phyloP scores from a whole-genome alignment of 169 alveolate species.

The Eimeria praecox region DNA sequence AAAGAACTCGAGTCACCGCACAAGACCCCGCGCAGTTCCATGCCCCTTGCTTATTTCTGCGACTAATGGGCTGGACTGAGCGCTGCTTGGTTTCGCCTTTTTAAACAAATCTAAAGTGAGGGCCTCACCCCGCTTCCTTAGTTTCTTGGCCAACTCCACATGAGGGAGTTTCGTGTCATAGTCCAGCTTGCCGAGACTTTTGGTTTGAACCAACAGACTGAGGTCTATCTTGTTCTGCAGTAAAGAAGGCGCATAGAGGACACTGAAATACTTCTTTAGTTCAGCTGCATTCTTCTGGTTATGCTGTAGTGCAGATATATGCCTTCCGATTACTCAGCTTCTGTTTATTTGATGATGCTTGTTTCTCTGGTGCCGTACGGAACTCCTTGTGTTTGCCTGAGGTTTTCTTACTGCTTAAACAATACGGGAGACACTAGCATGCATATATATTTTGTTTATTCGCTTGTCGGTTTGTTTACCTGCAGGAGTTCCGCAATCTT shows the following conservation, averaged over 20 bases:
- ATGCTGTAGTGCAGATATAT: not conserved
- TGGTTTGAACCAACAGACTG: slow-evolving; percentile 98
- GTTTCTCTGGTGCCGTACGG: not conserved
- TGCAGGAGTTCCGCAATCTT: slow-evolving; percentile 85
- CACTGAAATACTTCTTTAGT: no score
- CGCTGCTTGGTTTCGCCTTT: no score
- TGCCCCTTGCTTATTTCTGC: no score
- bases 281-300: not conserved
- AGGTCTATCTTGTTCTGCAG: slow-evolving; percentile 98
- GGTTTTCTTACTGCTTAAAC: not conserved
- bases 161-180: slow-evolving; percentile 98
- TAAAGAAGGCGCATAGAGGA: slow-evolving; percentile 77
- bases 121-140: slow-evolving; percentile 93
- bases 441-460: not conserved
- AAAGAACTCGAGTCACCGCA: not conserved
- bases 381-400: not conserved
- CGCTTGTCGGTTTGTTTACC: not conserved
- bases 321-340: not conserved
- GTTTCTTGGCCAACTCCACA: slow-evolving; percentile 99
- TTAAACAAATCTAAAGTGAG: slow-evolving; percentile 83
- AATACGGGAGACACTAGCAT: not conserved
- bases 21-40: not conserved
- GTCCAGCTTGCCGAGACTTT: slow-evolving; percentile 96
- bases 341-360: not conserved
- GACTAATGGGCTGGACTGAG: no score